phyloP scores from a whole-genome alignment of 2,329 filamentous ascomycete species.

The Acrocalymma vagum region DNA sequence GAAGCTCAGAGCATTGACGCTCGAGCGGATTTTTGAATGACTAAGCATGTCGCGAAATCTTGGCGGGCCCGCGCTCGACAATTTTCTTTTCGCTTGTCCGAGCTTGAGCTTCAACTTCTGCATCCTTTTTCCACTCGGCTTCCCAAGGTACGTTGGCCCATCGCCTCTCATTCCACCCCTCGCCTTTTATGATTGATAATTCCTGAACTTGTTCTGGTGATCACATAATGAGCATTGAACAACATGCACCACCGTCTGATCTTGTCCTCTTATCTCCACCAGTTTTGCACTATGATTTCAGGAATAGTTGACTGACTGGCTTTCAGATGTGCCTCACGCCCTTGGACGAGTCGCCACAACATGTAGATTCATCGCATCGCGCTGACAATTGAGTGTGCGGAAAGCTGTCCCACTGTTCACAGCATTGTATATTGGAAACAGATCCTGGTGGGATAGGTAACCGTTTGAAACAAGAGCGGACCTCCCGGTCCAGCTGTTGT shows the following conservation, averaged over 20 bases:
- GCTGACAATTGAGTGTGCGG: no score
- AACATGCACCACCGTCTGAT: slow-evolving; percentile 71
- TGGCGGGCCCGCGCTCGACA: slow-evolving; percentile 22
- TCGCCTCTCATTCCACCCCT: slow-evolving; percentile 1
- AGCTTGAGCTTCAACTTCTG: slow-evolving; percentile 24
- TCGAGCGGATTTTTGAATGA: slow-evolving; percentile 28
- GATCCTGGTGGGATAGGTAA: no score
- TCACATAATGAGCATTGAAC: slow-evolving; percentile 63
- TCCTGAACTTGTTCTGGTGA: slow-evolving; percentile 64
- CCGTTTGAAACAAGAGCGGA: slow-evolving; percentile 26
- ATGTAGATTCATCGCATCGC: no score
- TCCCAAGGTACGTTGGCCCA: slow-evolving; percentile 33
- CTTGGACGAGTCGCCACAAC: no score
- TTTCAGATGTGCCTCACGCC: no score
- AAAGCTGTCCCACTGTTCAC: no score
- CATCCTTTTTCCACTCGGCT: slow-evolving; percentile 28
- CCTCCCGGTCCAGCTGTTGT: no score
- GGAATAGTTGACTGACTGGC: no score
- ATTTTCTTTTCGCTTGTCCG: slow-evolving; percentile 34
- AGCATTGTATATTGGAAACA: no score
- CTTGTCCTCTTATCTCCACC: slow-evolving; percentile 52
- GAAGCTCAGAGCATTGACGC: slow-evolving; percentile 13
- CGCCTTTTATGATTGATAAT: slow-evolving; percentile 59
- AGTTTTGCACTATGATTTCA: no score
- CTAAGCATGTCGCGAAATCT: slow-evolving; percentile 42